Evolutionary conservation across 1,284 basidiomycete genomes (phyloP), one percentile per base, ranked within the genome.

Genomic region (Papiliotrema terrestris): DNA sequence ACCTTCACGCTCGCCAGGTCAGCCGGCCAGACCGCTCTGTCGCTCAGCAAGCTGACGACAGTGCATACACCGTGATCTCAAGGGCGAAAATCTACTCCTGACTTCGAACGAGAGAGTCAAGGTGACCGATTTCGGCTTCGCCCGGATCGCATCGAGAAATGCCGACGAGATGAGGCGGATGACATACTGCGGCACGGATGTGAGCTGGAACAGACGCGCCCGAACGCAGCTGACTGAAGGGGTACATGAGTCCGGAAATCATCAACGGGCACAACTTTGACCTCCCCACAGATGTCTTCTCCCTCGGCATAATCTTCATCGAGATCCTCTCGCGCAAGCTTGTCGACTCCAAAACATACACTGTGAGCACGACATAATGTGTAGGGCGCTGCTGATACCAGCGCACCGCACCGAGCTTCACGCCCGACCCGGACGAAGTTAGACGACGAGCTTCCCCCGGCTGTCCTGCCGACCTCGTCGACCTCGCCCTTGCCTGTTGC

Each of bases 151-250:
- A 0, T 91, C 91, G 0, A 83, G 91, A 32, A 94, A 90, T 67
- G 88, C 86, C 52, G 91, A 94, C 57, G 94, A 98, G 74, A 86
- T 85, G 73, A 88, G 88, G 67, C 83, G 92, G 20, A 85, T 98
- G 66, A 96, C 91, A 0, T 97, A 95, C 78, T 98, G 95, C 66
- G 94, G 94, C 17, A 98, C 94, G 0, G 94, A 97, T 89, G 89
- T 55, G n/a, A 43, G 23, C 9, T 26, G 26, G 38, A 8, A 11
- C 23, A 22, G 20, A 25, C 14, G 11, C 5, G 25, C 17, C 39
- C 5, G 25, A 6, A 25, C 19, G 15, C 19, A 42, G 49, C 52
- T 63, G 42, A 63, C 35, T 2, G 22, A 45, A 76, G 73, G 73
- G 73, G 3, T 75, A 77, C 59, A 77, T 81, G 81, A 78, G 77